phyloP scores from a whole-genome alignment of 2,329 filamentous ascomycete species.

The Mycogone perniciosa region DNA sequence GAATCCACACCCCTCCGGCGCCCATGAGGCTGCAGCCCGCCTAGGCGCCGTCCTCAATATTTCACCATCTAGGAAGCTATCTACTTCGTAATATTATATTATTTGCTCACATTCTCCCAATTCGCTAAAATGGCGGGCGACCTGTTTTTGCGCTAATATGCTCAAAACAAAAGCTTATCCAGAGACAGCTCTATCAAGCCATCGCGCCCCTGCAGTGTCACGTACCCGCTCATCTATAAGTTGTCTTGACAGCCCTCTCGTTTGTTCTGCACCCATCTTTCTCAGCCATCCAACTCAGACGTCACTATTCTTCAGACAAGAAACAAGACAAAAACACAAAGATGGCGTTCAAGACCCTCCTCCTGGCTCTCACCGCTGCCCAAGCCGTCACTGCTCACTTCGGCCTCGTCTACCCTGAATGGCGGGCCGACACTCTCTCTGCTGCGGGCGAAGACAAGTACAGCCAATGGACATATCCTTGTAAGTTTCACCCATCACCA shows the following conservation, averaged over 20 bases:
- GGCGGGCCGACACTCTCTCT: conserved; percentile 43
- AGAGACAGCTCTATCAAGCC: no score
- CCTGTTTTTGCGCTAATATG: no score
- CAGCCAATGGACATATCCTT: conserved; percentile 47
- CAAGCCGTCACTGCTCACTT: conserved; percentile 43
- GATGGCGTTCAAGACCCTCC: conserved; percentile 18
- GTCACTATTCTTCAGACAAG: not conserved
- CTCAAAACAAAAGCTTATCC: no score
- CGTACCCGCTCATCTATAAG: no score
- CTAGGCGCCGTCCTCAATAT: no score
- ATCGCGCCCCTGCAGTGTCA: no score
- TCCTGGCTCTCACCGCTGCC: conserved; percentile 30
- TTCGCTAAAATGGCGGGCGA: not conserved
- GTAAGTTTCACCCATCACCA: conserved; percentile 27
- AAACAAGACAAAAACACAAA: not conserved
- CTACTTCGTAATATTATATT: no score
- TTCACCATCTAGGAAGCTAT: not conserved
- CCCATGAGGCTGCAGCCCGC: no score
- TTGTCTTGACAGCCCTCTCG: no score
- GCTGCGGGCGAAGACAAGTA: conserved; percentile 32
- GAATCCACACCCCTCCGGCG: not conserved
- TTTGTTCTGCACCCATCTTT: not conserved
- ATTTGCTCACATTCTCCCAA: not conserved
- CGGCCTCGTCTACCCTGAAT: conserved; percentile 39
- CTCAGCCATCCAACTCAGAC: not conserved